Conservation (phyloP, 2,329 filamentous ascomycete species). For the Colletotrichum lentis region DNA sequence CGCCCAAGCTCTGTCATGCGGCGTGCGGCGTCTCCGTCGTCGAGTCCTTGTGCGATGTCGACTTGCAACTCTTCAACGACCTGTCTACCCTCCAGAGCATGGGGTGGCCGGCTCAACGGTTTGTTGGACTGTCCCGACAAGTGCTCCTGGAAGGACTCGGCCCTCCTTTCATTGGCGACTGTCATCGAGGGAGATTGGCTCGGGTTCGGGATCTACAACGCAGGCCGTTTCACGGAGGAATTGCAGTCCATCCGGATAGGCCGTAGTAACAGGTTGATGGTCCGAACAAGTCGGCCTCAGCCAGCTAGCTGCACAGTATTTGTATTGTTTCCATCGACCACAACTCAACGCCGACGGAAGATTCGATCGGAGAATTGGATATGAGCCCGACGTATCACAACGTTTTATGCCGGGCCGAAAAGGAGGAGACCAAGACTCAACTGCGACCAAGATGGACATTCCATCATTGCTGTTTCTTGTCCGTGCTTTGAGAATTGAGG, state of each 20-base stretch:
- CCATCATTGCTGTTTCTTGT: not conserved
- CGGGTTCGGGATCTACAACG: not conserved
- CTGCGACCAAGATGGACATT: not conserved
- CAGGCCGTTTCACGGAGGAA: not conserved
- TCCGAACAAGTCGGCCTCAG: not conserved
- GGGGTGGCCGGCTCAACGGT: constrained; percentile 65
- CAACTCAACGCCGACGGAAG: not conserved
- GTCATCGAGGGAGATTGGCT: not conserved
- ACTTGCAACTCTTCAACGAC: constrained; percentile 61
- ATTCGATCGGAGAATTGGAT: not conserved
- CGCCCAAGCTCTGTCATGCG: constrained; percentile 65
- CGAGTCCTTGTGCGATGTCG: constrained; percentile 64
- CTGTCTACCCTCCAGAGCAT: constrained; percentile 60
- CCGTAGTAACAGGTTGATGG: too few relatives aligned
- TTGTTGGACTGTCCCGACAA: constrained; percentile 47
- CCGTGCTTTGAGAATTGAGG: too few relatives aligned
- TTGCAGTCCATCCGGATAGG: not conserved
- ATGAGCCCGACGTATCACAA: not conserved
- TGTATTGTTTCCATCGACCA: not conserved
- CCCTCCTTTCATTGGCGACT: not conserved
- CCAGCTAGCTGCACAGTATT: not conserved
- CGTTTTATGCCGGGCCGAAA: not conserved
- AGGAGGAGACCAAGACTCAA: constrained; percentile 31
- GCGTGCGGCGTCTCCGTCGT: constrained; percentile 59
- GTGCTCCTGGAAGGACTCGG: constrained; percentile 42